A percentile compares a stretch with the other conserved stretches of the same genome.
Evolutionary conservation across 345 rosid species (phyloP).

Genomic region (Viola odorata): DNA sequence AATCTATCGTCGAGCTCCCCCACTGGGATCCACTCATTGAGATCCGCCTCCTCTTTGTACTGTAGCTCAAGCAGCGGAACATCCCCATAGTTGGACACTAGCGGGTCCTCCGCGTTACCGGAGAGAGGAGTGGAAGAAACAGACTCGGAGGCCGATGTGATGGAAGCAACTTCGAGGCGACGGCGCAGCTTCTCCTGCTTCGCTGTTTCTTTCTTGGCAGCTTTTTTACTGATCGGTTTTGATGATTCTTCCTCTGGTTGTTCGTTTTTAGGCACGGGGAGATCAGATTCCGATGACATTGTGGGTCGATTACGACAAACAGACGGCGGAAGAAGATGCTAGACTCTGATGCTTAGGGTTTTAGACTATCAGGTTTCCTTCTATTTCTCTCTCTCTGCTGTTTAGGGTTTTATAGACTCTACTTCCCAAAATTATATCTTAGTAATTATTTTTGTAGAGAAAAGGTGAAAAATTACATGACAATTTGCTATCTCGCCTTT

Average conservation of each 20-base stretch:
- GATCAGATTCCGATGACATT: too few relatives aligned
- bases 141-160: slow-evolving; percentile 32
- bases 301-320: too few relatives aligned
- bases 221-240: slow-evolving; percentile 58
- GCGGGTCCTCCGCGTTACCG: slow-evolving; percentile 37
- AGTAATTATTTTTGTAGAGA: too few relatives aligned
- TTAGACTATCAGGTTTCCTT: too few relatives aligned
- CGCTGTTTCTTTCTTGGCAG: slow-evolving; percentile 79
- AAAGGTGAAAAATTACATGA: too few relatives aligned
- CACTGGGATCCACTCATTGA: slow-evolving; percentile 40
- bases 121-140: slow-evolving; percentile 30
- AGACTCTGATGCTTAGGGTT: background rate
- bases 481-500: too few relatives aligned
- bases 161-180: slow-evolving; percentile 44
- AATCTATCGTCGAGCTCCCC: slow-evolving; percentile 37
- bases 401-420: too few relatives aligned
- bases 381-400: too few relatives aligned
- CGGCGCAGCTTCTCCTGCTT: slow-evolving; percentile 73
- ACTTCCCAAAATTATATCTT: too few relatives aligned
- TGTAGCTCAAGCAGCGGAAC: slow-evolving; percentile 53
- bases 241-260: too few relatives aligned
- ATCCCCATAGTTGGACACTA: slow-evolving; percentile 53
- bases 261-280: too few relatives aligned
- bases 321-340: too few relatives aligned
- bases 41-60: slow-evolving; percentile 35